Evolutionary conservation across 1,284 basidiomycete species (phyloP), one percentile per base, ranked within the genome.

Genomic region (Pseudozyma pruni): DNA sequence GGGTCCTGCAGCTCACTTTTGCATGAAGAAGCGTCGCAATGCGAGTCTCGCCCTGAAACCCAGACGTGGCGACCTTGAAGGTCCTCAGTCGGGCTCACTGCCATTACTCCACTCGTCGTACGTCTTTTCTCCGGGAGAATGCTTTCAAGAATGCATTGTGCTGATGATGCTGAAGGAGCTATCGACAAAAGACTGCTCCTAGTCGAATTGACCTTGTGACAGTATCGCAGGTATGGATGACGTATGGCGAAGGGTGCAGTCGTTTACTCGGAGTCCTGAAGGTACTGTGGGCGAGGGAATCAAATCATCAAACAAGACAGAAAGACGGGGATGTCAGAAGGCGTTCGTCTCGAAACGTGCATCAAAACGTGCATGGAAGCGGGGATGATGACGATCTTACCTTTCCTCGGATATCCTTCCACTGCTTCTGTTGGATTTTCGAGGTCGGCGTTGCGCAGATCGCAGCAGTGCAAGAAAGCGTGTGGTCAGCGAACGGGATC

Each of bases 401-500:
- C 62, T 75, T 73, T 55, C 46, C 54, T 35, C 74, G 75, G 41
- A 77, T 77, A 60, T 77, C 75, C 66, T 73, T 73, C 75, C 75
- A 77, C 62, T 75, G 75, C 64, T 74, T 74, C 70, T 75, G 64
- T 64, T 63, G 57, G 33, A 23, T 49, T 40, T 31, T 16, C 2
- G 25, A 35, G 9, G 19, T 23, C 19, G 19, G 14, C 10, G 32
- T n/a, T 11, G 22, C 13, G 27, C 11, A 39, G 1, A 17, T 49
- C 23, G 23, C n/a, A n/a, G n/a, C n/a, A n/a, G n/a, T n/a, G n/a
- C n/a, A 27, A 34, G 19, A 22, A n/a, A 20, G 45, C 47, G 27
- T 3, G 17, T 20, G 14, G 40, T 58, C 39, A 55, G 52, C 47
- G 4, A 31, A n/a, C 22, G n/a, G n/a, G n/a, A n/a, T n/a, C n/a